Percentiles rank a stretch among this genome's conserved stretches.
Evolutionary conservation across 345 rosid genomes (phyloP).

Genomic region (Ceriops decandra): DNA sequence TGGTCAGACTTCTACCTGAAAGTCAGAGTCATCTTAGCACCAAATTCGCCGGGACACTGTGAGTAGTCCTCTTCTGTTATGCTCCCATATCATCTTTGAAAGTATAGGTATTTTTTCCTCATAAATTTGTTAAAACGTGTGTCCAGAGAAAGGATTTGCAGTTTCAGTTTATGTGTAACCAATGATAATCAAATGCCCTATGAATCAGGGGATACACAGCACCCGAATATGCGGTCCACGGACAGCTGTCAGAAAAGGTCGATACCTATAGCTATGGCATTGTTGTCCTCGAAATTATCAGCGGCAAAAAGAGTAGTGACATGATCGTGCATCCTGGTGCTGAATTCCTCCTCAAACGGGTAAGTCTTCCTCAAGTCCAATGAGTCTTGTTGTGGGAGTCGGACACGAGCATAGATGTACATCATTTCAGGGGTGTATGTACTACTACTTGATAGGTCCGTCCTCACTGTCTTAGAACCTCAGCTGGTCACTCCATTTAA

Average conservation of each 20-base stretch:
- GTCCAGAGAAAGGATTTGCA: neutral
- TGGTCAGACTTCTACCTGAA: conserved; percentile 48
- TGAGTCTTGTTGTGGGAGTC: neutral
- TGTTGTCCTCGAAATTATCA: conserved; percentile 38
- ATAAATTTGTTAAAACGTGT: neutral
- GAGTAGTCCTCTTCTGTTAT: conserved; percentile 8
- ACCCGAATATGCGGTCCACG: conserved; percentile 42
- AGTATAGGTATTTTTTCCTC: neutral
- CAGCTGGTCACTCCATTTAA: neutral
- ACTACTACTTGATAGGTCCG: no score
- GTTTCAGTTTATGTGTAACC: neutral
- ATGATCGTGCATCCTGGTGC: conserved; percentile 6
- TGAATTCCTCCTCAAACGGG: conserved; percentile 25
- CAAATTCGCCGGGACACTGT: conserved; percentile 52
- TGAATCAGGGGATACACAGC: conserved; percentile 43
- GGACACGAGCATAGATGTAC: no score
- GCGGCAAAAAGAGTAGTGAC: conserved; percentile 31
- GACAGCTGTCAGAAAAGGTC: conserved; percentile 37
- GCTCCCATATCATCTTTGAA: neutral
- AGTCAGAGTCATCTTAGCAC: conserved; percentile 45
- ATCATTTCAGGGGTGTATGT: neutral
- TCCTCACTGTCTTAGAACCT: no score
- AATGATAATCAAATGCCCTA: neutral
- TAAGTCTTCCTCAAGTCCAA: neutral
- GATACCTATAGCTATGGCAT: conserved; percentile 41